Percentiles rank a stretch among this genome's conserved stretches.
These are phyloP conservation scores for Sanghuangporus baumii DNA, from an alignment of 1,284 basidiomycete genomes.

Conservation along the genomic window DNA sequence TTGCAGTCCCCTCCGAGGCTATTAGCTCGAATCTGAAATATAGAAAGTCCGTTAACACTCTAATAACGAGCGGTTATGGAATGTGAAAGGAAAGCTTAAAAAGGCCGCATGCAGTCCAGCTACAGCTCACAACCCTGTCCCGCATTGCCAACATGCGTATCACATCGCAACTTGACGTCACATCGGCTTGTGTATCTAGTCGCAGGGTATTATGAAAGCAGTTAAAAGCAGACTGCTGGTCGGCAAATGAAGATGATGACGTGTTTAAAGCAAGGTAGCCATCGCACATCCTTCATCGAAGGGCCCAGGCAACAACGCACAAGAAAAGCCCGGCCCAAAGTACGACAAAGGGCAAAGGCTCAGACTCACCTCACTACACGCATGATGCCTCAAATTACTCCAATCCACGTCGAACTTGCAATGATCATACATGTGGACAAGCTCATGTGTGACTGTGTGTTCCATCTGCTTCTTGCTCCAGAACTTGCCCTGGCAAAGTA, in stretches of 20 bases:
- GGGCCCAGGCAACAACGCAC: background rate
- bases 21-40: constrained; percentile 84
- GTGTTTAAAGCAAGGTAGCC: no score
- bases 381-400: constrained; percentile 87
- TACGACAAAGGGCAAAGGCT: background rate
- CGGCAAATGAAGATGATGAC: no score
- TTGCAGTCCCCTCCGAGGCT: constrained; percentile 91
- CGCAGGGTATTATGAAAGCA: no score
- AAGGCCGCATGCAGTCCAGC: no score
- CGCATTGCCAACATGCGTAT: no score
- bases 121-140: no score
- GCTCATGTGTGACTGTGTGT: constrained; percentile 89
- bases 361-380: constrained; percentile 85
- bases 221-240: no score
- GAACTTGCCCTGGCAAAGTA: constrained; percentile 82
- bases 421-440: constrained; percentile 95
- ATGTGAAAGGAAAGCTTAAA: background rate
- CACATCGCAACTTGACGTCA: no score
- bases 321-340: background rate
- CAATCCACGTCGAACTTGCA: constrained; percentile 93
- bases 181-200: no score
- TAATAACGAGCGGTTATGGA: background rate
- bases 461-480: constrained; percentile 85
- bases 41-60: background rate
- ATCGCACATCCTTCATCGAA: background rate